Evolutionary conservation across 805 yeast genomes (phyloP), one percentile per base, ranked within the genome.

Genomic region (Wickerhamiella azymoides): DNA sequence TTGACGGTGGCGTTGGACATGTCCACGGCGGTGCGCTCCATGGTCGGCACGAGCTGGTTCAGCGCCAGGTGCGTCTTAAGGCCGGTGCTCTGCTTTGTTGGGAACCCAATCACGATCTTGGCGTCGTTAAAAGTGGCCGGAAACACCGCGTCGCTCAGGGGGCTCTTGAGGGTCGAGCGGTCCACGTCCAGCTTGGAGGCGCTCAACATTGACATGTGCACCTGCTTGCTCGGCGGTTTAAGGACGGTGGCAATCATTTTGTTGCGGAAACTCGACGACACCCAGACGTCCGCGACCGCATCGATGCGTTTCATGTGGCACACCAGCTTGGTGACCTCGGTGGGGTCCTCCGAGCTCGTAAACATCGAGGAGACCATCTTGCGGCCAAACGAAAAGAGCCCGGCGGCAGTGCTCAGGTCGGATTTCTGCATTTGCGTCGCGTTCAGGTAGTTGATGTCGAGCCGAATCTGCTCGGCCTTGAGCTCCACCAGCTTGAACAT

Each of bases 1-100:
- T 61, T 63, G 18, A 65, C 69, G 44, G 55, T 58, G 7, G 59
- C 54, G 43, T 65, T 65, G 4, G 69, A 63, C 60, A 66, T 62
- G 49, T 65, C 70, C 1, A 64, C 58, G 1, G 67, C 67, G 0
- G 69, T 65, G 5, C 70, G 57, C 46, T 65, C 70, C 68, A 65
- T 63, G 2, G 70, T 66, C 2, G 70, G 70, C n/a, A 65, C 62
- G 3, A 64, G 51, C 49, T 63, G 67, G 39, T 61, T 64, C 39
- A 64, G 42, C 1, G 66, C 63, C 2, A 65, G 43, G 43, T 65
- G 70, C 0, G 67, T 57, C 41, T 56, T 54, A 30, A 65, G 36
- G 1, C 62, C 64, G 0, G 70, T 63, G 25, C 65, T 57, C 47
- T 65, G 70, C 49, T 64, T 65, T 1, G 70, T 65, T 2, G 70